These are phyloP conservation scores for Podaxis sp. DNA, from an alignment of 768 basidiomycete genomes.

Conservation along the genomic window DNA sequence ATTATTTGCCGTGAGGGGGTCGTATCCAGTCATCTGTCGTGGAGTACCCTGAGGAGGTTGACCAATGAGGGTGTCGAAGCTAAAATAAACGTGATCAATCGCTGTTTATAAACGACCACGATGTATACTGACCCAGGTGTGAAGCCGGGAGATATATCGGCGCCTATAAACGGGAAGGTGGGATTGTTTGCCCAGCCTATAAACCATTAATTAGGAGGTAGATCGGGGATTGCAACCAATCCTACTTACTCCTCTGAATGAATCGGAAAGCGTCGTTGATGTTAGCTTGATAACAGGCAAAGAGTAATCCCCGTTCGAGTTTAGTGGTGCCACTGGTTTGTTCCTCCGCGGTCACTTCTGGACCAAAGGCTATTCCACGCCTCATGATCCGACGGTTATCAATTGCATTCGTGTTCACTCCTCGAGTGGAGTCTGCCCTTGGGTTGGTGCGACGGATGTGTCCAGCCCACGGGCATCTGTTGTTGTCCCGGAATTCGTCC, in stretches of 20 bases:
- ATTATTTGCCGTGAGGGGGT: slow-evolving; percentile 24
- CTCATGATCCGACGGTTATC: slow-evolving; percentile 38
- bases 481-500: slow-evolving; percentile 28
- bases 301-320: slow-evolving; percentile 45
- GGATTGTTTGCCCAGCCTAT: slow-evolving; percentile 35
- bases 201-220: neutral
- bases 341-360: slow-evolving; percentile 41
- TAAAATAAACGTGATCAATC: slow-evolving; percentile 24
- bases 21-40: slow-evolving; percentile 23
- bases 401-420: slow-evolving; percentile 16
- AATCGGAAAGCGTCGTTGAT: slow-evolving; percentile 37
- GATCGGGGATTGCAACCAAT: neutral
- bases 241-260: slow-evolving; percentile 32
- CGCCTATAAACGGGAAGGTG: slow-evolving; percentile 25
- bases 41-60: slow-evolving; percentile 15
- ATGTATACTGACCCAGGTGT: slow-evolving; percentile 19
- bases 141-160: neutral
- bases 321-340: slow-evolving; percentile 29
- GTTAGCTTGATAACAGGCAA: slow-evolving; percentile 37
- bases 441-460: slow-evolving; percentile 45
- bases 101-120: slow-evolving; percentile 11
- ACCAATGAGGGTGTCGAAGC: slow-evolving; percentile 47
- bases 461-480: slow-evolving; percentile 43
- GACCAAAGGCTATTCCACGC: slow-evolving; percentile 47
- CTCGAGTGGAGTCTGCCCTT: slow-evolving; percentile 28